Evolutionary conservation across 352 stramenopile genomes (phyloP).

Genomic region (Pythium sp.): DNA sequence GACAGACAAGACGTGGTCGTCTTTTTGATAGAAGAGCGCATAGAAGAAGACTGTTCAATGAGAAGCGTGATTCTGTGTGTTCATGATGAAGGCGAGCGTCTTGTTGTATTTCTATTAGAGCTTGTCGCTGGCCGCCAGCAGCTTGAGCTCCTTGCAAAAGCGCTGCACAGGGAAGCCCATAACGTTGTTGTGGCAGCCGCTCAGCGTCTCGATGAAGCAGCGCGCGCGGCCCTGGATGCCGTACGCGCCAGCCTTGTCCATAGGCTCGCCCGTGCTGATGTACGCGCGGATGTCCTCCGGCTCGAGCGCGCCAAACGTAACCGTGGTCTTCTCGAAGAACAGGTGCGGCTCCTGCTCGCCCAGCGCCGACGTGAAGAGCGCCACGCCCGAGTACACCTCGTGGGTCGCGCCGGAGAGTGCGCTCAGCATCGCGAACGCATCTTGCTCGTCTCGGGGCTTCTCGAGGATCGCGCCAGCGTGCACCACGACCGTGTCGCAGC

Average conservation of each 20-base stretch:
- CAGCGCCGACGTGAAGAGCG: constrained; percentile 51
- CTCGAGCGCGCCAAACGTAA: constrained; percentile 58
- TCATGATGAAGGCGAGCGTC: background rate
- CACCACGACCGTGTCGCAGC: constrained; percentile 89
- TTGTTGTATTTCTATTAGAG: constrained; percentile 25
- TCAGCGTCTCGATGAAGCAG: constrained; percentile 75
- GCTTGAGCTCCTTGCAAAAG: constrained; percentile 62
- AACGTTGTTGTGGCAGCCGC: constrained; percentile 92
- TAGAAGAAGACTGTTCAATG: background rate
- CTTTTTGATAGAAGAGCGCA: constrained; percentile 5
- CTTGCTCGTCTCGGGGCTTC: constrained; percentile 80
- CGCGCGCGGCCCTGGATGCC: constrained; percentile 85
- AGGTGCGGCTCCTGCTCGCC: constrained; percentile 49
- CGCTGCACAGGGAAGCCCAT: constrained; percentile 87
- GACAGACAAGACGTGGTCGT: background rate
- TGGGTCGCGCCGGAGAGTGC: constrained; percentile 70
- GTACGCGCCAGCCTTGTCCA: constrained; percentile 92
- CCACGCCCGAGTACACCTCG: constrained; percentile 88
- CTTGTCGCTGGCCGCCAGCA: constrained; percentile 32
- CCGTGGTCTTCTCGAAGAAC: constrained; percentile 66
- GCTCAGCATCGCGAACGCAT: constrained; percentile 80
- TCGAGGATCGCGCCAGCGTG: constrained; percentile 84
- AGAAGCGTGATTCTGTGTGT: background rate
- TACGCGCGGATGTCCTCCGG: constrained; percentile 73
- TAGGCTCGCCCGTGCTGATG: constrained; percentile 86